phyloP scores from a whole-genome alignment of 257 asterid genomes.

The Solanum clarkiae region DNA sequence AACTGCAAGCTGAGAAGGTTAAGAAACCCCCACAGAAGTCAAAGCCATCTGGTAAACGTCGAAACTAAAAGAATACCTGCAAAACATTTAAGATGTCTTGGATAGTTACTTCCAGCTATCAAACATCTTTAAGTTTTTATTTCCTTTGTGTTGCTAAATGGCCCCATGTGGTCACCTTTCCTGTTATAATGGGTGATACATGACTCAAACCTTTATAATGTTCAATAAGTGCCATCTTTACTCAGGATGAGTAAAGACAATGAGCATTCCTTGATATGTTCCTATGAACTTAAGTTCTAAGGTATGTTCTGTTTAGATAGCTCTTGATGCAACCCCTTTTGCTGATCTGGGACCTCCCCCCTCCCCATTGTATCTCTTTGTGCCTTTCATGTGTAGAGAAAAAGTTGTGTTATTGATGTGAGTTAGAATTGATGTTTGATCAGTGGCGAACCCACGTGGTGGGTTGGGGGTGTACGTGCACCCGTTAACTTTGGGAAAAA shows the following conservation, averaged over 20 bases:
- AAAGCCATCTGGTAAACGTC: constrained; percentile 26
- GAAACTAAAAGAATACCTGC: constrained; percentile 3
- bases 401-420: background rate
- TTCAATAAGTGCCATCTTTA: background rate
- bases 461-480: background rate
- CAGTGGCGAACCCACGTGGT: background rate
- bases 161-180: background rate
- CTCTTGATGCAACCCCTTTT: background rate
- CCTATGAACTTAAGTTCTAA: background rate
- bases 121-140: background rate
- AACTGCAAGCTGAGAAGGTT: constrained; percentile 39
- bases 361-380: background rate
- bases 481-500: background rate
- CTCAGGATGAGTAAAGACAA: background rate
- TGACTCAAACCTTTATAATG: background rate
- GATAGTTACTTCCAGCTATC: background rate
- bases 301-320: background rate
- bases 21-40: constrained; percentile 34
- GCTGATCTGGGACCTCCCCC: background rate
- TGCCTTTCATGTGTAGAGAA: background rate
- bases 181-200: background rate
- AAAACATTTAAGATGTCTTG: background rate
- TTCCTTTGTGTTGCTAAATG: background rate
- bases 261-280: background rate
- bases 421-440: background rate